phyloP scores from a whole-genome alignment of 345 rosid species.

The Boechera retrofracta region DNA sequence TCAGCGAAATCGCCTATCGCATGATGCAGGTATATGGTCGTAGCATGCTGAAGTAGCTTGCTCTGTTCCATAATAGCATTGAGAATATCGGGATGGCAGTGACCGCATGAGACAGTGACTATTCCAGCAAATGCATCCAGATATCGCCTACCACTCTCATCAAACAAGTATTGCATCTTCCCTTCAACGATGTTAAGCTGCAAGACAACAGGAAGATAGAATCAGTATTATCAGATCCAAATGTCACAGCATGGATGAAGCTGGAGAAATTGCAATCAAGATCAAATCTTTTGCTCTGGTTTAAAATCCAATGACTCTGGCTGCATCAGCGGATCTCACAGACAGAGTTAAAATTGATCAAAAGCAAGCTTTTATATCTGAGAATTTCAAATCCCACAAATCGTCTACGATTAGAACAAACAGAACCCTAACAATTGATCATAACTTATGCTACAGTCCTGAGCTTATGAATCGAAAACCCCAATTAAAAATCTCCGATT shows the following conservation, averaged over 20 bases:
- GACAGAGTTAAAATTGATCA: slow-evolving; percentile 8
- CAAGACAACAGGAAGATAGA: neutral
- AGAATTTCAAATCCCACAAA: neutral
- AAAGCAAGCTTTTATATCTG: neutral
- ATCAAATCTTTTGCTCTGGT: neutral
- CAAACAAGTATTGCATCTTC: slow-evolving; percentile 95
- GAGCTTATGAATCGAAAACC: neutral
- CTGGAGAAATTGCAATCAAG: slow-evolving; percentile 1
- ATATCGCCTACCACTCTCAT: slow-evolving; percentile 77
- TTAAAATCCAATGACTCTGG: too few relatives aligned
- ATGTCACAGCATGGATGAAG: neutral
- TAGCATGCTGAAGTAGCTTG: slow-evolving; percentile 90
- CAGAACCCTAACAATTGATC: neutral
- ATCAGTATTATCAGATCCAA: slow-evolving; percentile 2
- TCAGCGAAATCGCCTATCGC: slow-evolving; percentile 89
- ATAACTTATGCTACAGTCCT: neutral
- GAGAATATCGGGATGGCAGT: slow-evolving; percentile 85
- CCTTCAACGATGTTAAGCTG: slow-evolving; percentile 96
- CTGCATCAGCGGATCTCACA: too few relatives aligned
- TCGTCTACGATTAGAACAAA: neutral
- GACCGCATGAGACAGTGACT: slow-evolving; percentile 93
- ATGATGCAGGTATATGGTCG: slow-evolving; percentile 86
- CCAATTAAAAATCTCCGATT: neutral
- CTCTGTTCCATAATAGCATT: slow-evolving; percentile 76
- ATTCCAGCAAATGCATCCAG: slow-evolving; percentile 93